phyloP scores from a whole-genome alignment of 1,284 basidiomycete species.

The Ceratobasidium sp. region DNA sequence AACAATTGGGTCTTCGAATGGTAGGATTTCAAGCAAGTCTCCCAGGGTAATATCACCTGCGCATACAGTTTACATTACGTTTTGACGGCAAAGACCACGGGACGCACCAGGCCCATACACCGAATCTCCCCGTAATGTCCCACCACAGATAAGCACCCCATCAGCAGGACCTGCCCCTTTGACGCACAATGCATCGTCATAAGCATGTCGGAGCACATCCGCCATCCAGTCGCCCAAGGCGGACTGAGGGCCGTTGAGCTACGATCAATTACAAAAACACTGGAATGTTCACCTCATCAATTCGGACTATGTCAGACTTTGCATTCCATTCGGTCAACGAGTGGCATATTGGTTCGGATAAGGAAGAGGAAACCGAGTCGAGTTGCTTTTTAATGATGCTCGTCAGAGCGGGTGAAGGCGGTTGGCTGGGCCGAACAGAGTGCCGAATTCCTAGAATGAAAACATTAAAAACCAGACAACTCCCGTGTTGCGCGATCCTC shows the following conservation, averaged over 20 bases:
- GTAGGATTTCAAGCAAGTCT: slow-evolving; percentile 84
- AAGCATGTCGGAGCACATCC: slow-evolving; percentile 82
- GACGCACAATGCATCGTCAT: slow-evolving; percentile 75
- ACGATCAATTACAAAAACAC: neutral
- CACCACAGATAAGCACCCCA: slow-evolving; percentile 81
- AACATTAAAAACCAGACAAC: neutral
- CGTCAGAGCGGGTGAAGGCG: slow-evolving; percentile 64
- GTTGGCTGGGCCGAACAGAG: slow-evolving; percentile 63
- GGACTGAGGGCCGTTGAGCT: slow-evolving; percentile 56
- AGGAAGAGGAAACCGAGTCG: slow-evolving; percentile 69
- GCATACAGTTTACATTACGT: slow-evolving; percentile 7
- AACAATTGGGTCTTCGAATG: slow-evolving; percentile 85
- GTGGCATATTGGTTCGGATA: slow-evolving; percentile 76
- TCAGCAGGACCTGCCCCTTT: slow-evolving; percentile 70
- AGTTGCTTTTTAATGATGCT: slow-evolving; percentile 70
- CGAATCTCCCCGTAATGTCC: slow-evolving; percentile 85
- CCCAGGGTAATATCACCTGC: slow-evolving; percentile 77
- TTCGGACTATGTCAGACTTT: slow-evolving; percentile 74
- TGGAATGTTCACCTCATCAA: slow-evolving; percentile 60
- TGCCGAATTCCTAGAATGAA: slow-evolving; percentile 64
- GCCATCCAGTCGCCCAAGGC: slow-evolving; percentile 88
- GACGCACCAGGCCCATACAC: slow-evolving; percentile 75
- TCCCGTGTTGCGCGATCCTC: neutral
- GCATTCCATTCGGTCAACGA: slow-evolving; percentile 74
- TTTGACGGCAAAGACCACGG: neutral